Evolutionary conservation across 202 grass and related monocot species (phyloP), one percentile per base, ranked within the genome.

Genomic region (Miscanthus sacchariflorus): DNA sequence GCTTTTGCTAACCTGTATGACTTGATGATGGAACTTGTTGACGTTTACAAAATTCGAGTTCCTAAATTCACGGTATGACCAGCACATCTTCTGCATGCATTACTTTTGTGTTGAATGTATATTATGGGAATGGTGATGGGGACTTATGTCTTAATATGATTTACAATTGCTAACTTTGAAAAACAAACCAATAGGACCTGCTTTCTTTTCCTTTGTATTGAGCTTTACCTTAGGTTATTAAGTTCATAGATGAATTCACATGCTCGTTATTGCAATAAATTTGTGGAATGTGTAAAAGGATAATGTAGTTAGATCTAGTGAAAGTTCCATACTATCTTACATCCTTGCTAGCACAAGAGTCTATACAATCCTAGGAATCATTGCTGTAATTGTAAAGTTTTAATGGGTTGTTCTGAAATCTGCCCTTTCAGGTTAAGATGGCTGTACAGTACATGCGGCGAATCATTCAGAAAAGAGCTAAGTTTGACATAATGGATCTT

Each of bases 401-500:
- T 84, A 74, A 70, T 72, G 18, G 19, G 8, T 80, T 83, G 12
- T 79, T 74, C 68, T 77, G 65, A 52, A 24, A 18, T 83, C 25
- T 35, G 4, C 73, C 17, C 64, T 86, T 88, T 56, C 88, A 99
- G 96, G 91, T 99, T 89, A 96, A 94, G 89, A 77, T 99, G 88
- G 94, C 88, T 89, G 77, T 99, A 74, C 96, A 90, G 63, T 99
- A 99, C 79, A 99, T 99, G 96, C 88, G 92, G 28, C 88, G 94
- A 66, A 83, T 93, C 67, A 99, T 99, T 89, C 94, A 96, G 79
- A 99, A 95, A 92, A 94, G 89, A 87, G 96, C 96, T 63, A 99
- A 96, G 84, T 99, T 99, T 83, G 96, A 99, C 81, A 99, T 96
- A 77, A 93, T 96, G 92, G 92, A 93, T 90, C 91, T 99, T 89